These are phyloP conservation scores for Ilex aquifolium DNA, from an alignment of 257 asterid genomes.

Conservation along the genomic window DNA sequence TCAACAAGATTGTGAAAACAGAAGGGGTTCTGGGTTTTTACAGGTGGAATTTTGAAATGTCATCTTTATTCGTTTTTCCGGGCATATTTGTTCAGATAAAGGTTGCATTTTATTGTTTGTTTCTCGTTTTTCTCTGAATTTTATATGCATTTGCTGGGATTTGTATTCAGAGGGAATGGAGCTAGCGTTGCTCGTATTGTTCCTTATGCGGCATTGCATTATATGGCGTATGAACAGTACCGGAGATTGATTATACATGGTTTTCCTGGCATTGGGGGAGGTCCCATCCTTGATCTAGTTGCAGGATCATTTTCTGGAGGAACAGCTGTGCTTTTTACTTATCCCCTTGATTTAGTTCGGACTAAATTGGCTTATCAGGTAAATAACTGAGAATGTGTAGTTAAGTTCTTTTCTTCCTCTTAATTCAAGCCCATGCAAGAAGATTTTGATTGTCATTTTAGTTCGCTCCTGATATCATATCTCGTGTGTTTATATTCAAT, in stretches of 20 bases:
- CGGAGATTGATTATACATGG: conserved; percentile 76
- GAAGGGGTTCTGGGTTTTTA: conserved; percentile 87
- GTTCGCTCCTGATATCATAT: too few relatives aligned
- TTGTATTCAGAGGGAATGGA: conserved; percentile 77
- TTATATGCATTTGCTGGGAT: conserved; percentile 1
- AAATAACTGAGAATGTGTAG: conserved; percentile 16
- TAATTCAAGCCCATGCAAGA: too few relatives aligned
- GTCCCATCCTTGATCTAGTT: conserved; percentile 85
- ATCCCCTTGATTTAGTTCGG: conserved; percentile 93
- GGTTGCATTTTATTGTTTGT: not conserved
- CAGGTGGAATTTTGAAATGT: conserved; percentile 33
- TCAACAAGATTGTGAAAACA: conserved; percentile 68
- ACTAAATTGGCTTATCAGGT: conserved; percentile 95
- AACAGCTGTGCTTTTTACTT: conserved; percentile 88
- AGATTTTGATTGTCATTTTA: too few relatives aligned
- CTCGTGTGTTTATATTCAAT: too few relatives aligned
- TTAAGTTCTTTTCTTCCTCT: not conserved
- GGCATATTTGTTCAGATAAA: too few relatives aligned
- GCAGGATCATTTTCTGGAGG: conserved; percentile 99
- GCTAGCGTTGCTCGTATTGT: conserved; percentile 94
- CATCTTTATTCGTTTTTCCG: conserved; percentile 2
- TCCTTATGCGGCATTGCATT: conserved; percentile 96
- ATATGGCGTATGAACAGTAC: conserved; percentile 90
- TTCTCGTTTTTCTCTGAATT: not conserved
- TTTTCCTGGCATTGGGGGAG: conserved; percentile 55